Base-by-base conservation (phyloP, 2,329 filamentous ascomycete species). In the Aspergillus candidus region DNA sequence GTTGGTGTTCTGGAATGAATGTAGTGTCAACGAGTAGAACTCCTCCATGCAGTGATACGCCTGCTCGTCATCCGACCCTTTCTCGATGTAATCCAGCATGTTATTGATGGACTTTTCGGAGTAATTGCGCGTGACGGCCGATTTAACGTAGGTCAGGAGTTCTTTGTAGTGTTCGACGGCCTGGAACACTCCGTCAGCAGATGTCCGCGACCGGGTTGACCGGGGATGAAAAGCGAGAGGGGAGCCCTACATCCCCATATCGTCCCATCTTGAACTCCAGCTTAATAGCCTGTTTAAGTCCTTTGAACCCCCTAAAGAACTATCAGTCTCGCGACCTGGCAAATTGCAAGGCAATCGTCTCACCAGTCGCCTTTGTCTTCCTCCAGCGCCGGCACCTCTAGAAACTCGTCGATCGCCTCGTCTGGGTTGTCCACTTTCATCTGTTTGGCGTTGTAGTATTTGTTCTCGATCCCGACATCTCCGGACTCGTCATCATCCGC, bases 101-200 rank as follows among this genome's bases (percentile, higher is more conserved):
- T 96, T 97, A 72, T 97, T 97, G 72, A 98, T 95, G 11, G 91
- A 97, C 67, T 97, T 97, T 69, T 98, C 93, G 1, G 93, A 96
- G 70, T 97, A 97, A 70, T 97, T 98, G 51, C 93, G 83, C 33
- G 93, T 97, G 37, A 98, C 91, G 6, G 91, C 91, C 3, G 88
- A 94, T 68, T 93, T 95, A 71, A 97, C 90, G 61, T 97, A 98
- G 37, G 90, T 97, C 53, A 98, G 81, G 27, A 98, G 87, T 70
- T 97, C 89, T 53, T 81, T 83, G 70, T 94, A 98, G 68, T 98
- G 90, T 62, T 91, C 82, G 38, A 90, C 82, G 6, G 91, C 91
- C 88, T 95, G 53, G 40, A 22, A 34, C 12, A 38, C 12, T 6
- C 22, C 10, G 38, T 51, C 41, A 51, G 42, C 43, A 42, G 32